Evolutionary conservation across 176 grass and related monocot species (phyloP).

Genomic region (Puccinellia tenuiflora): DNA sequence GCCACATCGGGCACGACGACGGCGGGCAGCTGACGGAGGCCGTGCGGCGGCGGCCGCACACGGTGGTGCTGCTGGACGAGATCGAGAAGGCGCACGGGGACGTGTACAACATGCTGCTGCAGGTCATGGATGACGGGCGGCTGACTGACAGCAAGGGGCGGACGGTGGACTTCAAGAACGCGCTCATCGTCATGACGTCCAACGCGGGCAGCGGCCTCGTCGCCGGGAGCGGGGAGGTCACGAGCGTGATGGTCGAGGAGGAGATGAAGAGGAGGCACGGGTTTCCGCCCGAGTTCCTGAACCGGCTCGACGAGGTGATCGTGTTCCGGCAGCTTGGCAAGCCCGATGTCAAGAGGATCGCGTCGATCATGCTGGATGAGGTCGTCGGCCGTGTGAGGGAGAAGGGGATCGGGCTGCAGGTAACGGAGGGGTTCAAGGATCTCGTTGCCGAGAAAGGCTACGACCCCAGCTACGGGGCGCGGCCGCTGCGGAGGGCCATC

Average conservation of each 20-base stretch:
- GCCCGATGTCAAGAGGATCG: slow-evolving; percentile 71
- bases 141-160: slow-evolving; percentile 88
- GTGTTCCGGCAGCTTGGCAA: slow-evolving; percentile 82
- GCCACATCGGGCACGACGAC: slow-evolving; percentile 86
- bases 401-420: slow-evolving; percentile 58
- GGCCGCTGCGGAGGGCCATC: slow-evolving; percentile 63
- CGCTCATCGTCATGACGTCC: slow-evolving; percentile 79
- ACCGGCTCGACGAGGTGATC: slow-evolving; percentile 82
- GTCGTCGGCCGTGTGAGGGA: slow-evolving; percentile 50
- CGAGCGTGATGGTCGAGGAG: slow-evolving; percentile 53
- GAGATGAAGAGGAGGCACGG: slow-evolving; percentile 61
- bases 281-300: slow-evolving; percentile 73
- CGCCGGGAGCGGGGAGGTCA: slow-evolving; percentile 59
- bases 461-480: slow-evolving; percentile 62
- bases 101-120: slow-evolving; percentile 91
- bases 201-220: slow-evolving; percentile 65
- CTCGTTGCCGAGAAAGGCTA: slow-evolving; percentile 71
- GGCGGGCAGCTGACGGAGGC: slow-evolving; percentile 94
- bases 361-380: slow-evolving; percentile 72
- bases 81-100: slow-evolving; percentile 82
- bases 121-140: slow-evolving; percentile 82
- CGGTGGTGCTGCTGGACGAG: slow-evolving; percentile 76
- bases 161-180: slow-evolving; percentile 85
- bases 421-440: slow-evolving; percentile 75
- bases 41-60: slow-evolving; percentile 61